Evolutionary conservation across 2,329 filamentous ascomycete genomes (phyloP).

Genomic region (Hypoxylon sp.): DNA sequence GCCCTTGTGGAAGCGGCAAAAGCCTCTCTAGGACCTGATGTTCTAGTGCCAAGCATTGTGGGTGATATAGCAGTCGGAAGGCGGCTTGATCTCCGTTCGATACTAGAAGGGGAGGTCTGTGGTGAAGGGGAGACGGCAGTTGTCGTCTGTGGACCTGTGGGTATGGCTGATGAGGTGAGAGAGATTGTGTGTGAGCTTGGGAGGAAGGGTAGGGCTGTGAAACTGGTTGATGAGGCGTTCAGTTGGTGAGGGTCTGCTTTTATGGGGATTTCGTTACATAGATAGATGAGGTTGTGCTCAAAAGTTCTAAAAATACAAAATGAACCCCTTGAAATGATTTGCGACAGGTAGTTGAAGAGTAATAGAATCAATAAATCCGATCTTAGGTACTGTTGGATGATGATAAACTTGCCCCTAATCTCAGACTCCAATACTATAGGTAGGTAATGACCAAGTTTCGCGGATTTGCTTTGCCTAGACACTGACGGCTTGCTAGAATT

Average conservation of each 20-base stretch:
- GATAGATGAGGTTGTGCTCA: no score
- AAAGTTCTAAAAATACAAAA: no score
- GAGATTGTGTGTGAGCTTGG: conserved; percentile 35
- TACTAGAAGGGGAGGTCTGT: conserved; percentile 26
- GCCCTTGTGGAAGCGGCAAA: conserved; percentile 13
- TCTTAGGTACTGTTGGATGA: no score
- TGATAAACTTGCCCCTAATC: no score
- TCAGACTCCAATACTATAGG: no score
- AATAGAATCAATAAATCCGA: no score
- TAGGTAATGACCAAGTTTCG: no score
- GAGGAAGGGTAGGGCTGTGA: conserved; percentile 26
- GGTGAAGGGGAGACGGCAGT: conserved; percentile 37
- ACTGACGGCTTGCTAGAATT: no score
- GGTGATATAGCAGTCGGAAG: conserved; percentile 29
- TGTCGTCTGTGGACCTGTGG: conserved; percentile 40
- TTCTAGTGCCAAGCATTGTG: conserved; percentile 10
- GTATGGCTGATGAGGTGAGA: conserved; percentile 43
- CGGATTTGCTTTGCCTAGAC: no score
- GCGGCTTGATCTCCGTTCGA: conserved; percentile 26
- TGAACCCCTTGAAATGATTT: no score
- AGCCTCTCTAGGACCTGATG: conserved; percentile 8
- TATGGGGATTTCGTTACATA: no score
- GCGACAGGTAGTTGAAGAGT: no score
- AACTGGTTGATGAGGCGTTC: conserved; percentile 41
- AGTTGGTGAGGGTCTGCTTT: conserved; percentile 35